phyloP scores from a whole-genome alignment of 2,329 filamentous ascomycete species.

The Massarina eburnea region DNA sequence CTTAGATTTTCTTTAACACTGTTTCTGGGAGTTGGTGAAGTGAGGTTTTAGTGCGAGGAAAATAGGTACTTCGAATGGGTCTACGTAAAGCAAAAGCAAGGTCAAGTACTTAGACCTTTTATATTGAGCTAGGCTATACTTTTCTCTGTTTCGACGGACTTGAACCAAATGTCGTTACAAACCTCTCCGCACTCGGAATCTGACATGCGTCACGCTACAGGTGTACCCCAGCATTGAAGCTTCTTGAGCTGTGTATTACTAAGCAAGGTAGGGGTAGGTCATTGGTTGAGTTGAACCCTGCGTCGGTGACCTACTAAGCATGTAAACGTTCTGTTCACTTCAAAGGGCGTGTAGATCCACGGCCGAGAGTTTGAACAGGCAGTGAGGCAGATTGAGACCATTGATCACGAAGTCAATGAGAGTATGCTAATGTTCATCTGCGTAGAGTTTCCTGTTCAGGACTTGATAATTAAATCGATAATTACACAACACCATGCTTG shows the following conservation, averaged over 20 bases:
- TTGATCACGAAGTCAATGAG: no score
- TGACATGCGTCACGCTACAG: no score
- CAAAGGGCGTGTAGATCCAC: neutral
- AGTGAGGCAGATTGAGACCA: no score
- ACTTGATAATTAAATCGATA: neutral
- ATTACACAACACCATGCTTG: conserved; percentile 27
- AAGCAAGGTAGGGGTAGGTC: neutral
- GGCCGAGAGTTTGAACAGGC: no score
- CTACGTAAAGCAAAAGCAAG: neutral
- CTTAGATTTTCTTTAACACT: neutral
- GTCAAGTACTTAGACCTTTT: neutral
- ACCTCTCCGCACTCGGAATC: no score
- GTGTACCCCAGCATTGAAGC: neutral
- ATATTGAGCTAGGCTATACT: no score
- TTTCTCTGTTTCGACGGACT: no score
- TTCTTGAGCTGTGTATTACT: neutral
- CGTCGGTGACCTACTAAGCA: neutral
- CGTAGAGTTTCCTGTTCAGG: neutral
- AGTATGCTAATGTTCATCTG: no score
- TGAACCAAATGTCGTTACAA: no score
- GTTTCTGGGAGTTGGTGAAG: neutral
- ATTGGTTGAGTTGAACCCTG: neutral
- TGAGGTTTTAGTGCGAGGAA: no score
- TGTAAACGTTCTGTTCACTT: neutral
- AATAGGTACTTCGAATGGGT: no score